Base-by-base conservation (phyloP, 495 filamentous ascomycete species). In the Aspergillus hancockii region DNA sequence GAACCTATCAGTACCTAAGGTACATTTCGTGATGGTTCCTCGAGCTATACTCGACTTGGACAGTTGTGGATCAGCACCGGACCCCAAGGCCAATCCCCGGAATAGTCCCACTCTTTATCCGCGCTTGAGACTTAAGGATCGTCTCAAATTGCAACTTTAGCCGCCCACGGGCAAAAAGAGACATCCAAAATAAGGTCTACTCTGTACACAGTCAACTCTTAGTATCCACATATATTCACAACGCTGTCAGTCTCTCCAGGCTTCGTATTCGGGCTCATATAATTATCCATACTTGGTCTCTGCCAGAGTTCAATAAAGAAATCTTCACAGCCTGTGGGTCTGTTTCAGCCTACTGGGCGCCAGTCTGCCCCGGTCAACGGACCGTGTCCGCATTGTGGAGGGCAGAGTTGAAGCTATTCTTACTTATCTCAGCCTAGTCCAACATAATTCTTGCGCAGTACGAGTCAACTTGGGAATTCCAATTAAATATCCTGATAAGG, bases 41-140 rank as follows among this genome's bases (percentile, higher is more conserved):
- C 21, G 22, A 23, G 32, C n/a, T 36, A 31, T 46, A 41, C 21
- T 25, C 23, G 3, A 34, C 55, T 40, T n/a, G 31, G 32, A 16
- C 46, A 50, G 36, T 54, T 51, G 51, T 34, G 43, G 36, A 22
- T 49, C 21, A 52, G 25, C 57, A 34, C 57, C 16, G 49, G 21
- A 22, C 13, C 50, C 38, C 36, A 40, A 50, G 31, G 14, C 43
- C 18, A 50, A 31, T 49, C 49, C 49, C 57, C 57, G 54, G 49
- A 59, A 18, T 36, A 53, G 57, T 53, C 51, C 57, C 50, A 54
- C 50, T 50, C 9, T 30, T 46, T 19, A 57, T 46, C 41, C 28
- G 41, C 50, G 28, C 23, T 30, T 51, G 30, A 32, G 19, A 22
- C 51, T n/a, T 23, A 54, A 30, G 51, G 54, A 49, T 34, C 28